phyloP scores from a whole-genome alignment of 768 basidiomycete species.

The Cubamyces sp. region DNA sequence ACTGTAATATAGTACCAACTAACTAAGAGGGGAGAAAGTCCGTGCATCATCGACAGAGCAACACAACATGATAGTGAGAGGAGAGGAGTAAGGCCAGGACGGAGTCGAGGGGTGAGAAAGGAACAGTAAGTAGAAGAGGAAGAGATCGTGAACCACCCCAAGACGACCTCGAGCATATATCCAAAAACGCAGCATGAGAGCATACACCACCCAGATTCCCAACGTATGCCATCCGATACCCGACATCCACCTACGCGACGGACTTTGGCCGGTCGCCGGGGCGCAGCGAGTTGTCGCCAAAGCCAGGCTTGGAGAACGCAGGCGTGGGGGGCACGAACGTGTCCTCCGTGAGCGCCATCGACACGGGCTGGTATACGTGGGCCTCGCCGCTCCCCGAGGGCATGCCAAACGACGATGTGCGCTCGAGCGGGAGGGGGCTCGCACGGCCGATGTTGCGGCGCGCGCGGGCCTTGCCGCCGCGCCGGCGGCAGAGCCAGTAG shows the following conservation, averaged over 20 bases:
- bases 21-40: constrained; percentile 7
- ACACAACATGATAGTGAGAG: constrained; percentile 21
- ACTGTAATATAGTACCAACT: constrained; percentile 18
- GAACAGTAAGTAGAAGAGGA: background rate
- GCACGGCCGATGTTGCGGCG: constrained; percentile 48
- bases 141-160: constrained; percentile 1
- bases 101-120: background rate
- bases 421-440: constrained; percentile 62
- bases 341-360: constrained; percentile 50
- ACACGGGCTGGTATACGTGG: constrained; percentile 69
- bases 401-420: constrained; percentile 30
- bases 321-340: constrained; percentile 42
- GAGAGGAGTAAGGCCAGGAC: background rate
- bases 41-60: constrained; percentile 25
- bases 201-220: background rate
- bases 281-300: constrained; percentile 21
- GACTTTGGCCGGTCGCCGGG: constrained; percentile 47
- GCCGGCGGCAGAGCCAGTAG: constrained; percentile 55
- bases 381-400: constrained; percentile 22
- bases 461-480: constrained; percentile 37
- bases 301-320: constrained; percentile 35
- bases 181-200: constrained; percentile 4
- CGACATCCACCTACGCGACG: constrained; percentile 36
- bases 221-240: background rate
- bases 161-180: background rate